Evolutionary conservation across 768 basidiomycete species (phyloP), one percentile per base, ranked within the genome.

Genomic region (Agrocybe praecox): DNA sequence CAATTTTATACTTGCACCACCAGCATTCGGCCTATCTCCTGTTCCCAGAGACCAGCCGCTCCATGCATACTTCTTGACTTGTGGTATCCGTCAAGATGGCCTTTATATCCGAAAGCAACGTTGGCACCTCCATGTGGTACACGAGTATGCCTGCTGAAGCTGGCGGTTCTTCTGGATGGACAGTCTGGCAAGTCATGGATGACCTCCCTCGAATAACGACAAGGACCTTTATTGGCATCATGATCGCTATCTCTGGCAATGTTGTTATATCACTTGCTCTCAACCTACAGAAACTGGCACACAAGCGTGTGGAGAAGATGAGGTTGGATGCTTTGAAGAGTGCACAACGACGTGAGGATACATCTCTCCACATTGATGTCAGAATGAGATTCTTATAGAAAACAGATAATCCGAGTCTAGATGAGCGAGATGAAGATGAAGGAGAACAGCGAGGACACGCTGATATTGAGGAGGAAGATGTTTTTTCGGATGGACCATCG

Each of bases 241-340:
- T 80, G 5, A 85, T 95, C 33, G 89, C 94, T 3, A 83, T 96
- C 53, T 77, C 80, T 8, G 95, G 95, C 29, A 96, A 96, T 67
- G 73, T 95, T 11, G 82, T 97, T 59, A 94, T 98, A 59, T 92
- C 90, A 10, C 80, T 96, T 21, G 96, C 94, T 15, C 80, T 98
- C 60, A 97, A 97, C 73, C 76, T 91, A 32, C 96, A 98, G 73
- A 98, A 97, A 69, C 82, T 96, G 17, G 94, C 94, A 1, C 95
- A 96, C 74, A 80, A 82, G 62, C 81, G 88, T 24, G 76, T 90
- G 29, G 84, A 85, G 62, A 74, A 66, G 24, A 69, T 67, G 59
- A 68, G 68, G 70, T 62, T 57, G 42, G 58, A 33, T 52, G 52
- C 52, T 46, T 51, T 33, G 23, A 52, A 49, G 26, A 46, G 45